Conservation (phyloP, 179 eudicot genomes). For the Vitellaria paradoxa region DNA sequence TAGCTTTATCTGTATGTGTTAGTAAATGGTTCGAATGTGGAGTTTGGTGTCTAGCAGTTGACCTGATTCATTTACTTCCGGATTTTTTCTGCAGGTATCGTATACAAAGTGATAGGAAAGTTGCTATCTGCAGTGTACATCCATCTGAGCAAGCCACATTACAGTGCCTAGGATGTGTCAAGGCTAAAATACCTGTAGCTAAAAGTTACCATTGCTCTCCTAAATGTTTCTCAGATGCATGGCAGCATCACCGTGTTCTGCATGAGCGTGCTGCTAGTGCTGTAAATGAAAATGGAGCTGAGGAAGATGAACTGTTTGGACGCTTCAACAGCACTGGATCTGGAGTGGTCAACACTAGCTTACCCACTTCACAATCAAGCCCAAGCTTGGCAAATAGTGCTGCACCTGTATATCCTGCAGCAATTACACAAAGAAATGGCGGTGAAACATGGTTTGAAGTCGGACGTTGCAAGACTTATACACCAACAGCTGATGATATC, state of each 20-base stretch:
- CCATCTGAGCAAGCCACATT: slow-evolving; percentile 94
- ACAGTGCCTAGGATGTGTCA: slow-evolving; percentile 92
- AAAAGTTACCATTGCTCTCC: slow-evolving; percentile 97
- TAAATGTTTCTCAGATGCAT: slow-evolving; percentile 94
- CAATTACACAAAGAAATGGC: slow-evolving; percentile 67
- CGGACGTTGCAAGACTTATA: slow-evolving; percentile 72
- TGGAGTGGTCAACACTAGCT: slow-evolving; percentile 38
- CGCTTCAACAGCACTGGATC: slow-evolving; percentile 75
- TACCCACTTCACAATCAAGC: slow-evolving; percentile 62
- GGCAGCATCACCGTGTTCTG: slow-evolving; percentile 97
- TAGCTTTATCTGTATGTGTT: too few relatives aligned
- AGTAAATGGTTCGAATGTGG: background rate
- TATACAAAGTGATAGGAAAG: slow-evolving; percentile 87
- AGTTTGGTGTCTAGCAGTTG: background rate
- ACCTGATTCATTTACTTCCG: slow-evolving; percentile 9
- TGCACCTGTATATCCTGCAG: slow-evolving; percentile 61
- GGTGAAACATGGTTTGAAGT: slow-evolving; percentile 99
- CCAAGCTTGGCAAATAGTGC: slow-evolving; percentile 68
- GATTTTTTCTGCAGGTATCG: slow-evolving; percentile 69
- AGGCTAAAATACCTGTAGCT: slow-evolving; percentile 77
- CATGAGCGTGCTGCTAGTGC: slow-evolving; percentile 98
- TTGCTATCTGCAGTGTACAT: slow-evolving; percentile 87
- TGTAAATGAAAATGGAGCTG: slow-evolving; percentile 76
- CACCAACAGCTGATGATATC: slow-evolving; percentile 92
- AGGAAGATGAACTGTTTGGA: slow-evolving; percentile 87